These are phyloP conservation scores for Metarhizium guizhouense DNA, from an alignment of 2,329 filamentous ascomycete genomes.

Conservation along the genomic window DNA sequence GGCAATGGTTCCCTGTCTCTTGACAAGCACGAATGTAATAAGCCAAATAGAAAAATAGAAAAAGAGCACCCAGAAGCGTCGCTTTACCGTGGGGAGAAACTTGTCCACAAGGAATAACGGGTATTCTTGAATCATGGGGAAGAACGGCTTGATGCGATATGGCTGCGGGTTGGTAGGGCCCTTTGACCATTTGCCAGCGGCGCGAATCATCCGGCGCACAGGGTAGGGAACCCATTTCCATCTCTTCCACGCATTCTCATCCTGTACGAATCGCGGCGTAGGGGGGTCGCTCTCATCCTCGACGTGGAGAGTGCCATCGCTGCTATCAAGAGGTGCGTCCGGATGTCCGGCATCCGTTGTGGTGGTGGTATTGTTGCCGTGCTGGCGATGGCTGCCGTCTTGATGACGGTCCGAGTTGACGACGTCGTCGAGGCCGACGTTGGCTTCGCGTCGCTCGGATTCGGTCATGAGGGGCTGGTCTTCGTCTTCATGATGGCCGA, in stretches of 20 bases:
- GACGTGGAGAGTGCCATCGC: constrained; percentile 32
- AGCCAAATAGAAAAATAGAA: constrained; percentile 60
- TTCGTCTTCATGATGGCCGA: constrained; percentile 23
- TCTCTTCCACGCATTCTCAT: constrained; percentile 36
- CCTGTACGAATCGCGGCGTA: constrained; percentile 53
- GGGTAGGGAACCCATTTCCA: constrained; percentile 53
- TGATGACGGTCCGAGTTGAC: constrained; percentile 1
- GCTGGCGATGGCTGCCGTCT: constrained; percentile 1
- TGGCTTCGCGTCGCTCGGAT: constrained; percentile 21
- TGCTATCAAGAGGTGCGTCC: constrained; percentile 31
- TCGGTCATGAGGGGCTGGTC: constrained; percentile 30
- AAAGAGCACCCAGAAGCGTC: constrained; percentile 50
- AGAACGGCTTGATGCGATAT: constrained; percentile 45
- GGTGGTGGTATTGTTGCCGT: not conserved
- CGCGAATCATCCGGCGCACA: constrained; percentile 35
- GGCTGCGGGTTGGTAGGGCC: constrained; percentile 46
- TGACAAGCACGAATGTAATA: constrained; percentile 58
- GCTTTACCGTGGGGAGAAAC: constrained; percentile 49
- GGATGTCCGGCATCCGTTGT: constrained; percentile 23
- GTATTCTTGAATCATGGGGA: constrained; percentile 58
- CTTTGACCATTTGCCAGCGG: constrained; percentile 39
- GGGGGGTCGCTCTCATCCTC: constrained; percentile 32
- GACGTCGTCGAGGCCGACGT: constrained; percentile 15
- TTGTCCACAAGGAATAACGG: constrained; percentile 56
- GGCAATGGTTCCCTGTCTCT: constrained; percentile 50